Evolutionary conservation across 1,139 yeast species (phyloP), one percentile per base, ranked within the genome.

Genomic region (Lodderomyces parapsilosis): DNA sequence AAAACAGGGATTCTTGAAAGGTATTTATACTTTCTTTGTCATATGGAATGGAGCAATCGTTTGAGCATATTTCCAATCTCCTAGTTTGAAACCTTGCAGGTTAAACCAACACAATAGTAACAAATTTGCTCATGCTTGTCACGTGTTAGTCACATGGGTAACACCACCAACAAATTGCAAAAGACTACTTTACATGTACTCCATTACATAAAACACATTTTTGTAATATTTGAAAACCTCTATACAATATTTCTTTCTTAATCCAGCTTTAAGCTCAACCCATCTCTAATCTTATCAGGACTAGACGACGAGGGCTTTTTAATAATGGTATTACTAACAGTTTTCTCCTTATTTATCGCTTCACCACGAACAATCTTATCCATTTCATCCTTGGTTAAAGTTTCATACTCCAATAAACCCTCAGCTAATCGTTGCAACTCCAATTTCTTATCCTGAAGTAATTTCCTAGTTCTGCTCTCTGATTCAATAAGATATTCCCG

Each of bases 381-480:
- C 75, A 93, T 93, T 63, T 94, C 99, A 27, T 85, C 94, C 52
- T 85, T 85, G 39, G 87, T 93, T 54, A 94, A 76, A 0, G 99
- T 94, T 69, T 94, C 99, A 65, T 90, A 94, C 65, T 93, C 97
- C 52, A 94, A 75, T 51, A 94, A 76, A 2, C 97, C 99, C 61
- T 87, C 88, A 0, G 99, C 99, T 50, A 94, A 73, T 55, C 97
- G 74, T 59, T 84, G 83, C 54, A 94, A 76, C 62, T 93, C 98
- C n/a, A 72, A 60, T 41, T 74, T 70, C 59, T 76, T 81, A 6
- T 79, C 85, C 25, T 66, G 62, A 49, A 94, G 74, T 60, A 91
- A 58, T 42, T 69, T 66, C 53, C 95, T 78, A 1, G 98, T 85
- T 59, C 99, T 80, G 35, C 74, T 74, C 61, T 91, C 98, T 40